Evolutionary conservation across 495 filamentous ascomycete species (phyloP).

Genomic region (Glonium stellatum): DNA sequence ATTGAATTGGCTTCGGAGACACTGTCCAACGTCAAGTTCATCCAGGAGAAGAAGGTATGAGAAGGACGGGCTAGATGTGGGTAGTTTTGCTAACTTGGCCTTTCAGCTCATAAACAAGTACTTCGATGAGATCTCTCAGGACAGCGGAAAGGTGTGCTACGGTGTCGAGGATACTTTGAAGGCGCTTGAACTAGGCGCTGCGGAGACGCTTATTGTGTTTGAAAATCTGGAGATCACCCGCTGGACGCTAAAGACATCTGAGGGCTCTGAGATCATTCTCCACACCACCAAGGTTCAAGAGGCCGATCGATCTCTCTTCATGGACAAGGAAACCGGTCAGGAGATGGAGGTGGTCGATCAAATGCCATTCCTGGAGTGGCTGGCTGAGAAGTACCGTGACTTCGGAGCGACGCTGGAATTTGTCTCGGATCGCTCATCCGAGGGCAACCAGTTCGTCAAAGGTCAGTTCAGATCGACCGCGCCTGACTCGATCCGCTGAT

Average conservation of each 20-base stretch:
- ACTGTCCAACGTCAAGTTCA: constrained; percentile 98
- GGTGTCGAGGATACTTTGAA: constrained; percentile 96
- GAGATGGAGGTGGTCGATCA: constrained; percentile 91
- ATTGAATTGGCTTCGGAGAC: constrained; percentile 94
- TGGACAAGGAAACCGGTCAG: constrained; percentile 87
- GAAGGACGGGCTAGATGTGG: not conserved
- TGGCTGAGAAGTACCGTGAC: constrained; percentile 94
- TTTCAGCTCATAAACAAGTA: constrained; percentile 78
- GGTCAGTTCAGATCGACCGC: constrained; percentile 28
- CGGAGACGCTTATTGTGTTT: constrained; percentile 92
- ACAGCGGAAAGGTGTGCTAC: constrained; percentile 93
- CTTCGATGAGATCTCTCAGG: constrained; percentile 97
- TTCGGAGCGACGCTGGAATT: constrained; percentile 97
- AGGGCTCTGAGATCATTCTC: constrained; percentile 62
- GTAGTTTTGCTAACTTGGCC: not conserved
- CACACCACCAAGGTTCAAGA: constrained; percentile 89
- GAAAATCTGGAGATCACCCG: constrained; percentile 93
- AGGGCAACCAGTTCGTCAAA: constrained; percentile 99
- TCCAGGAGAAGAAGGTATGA: constrained; percentile 85
- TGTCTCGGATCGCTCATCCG: constrained; percentile 90
- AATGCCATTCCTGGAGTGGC: constrained; percentile 93
- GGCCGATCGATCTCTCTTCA: constrained; percentile 68
- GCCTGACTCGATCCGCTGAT: not conserved
- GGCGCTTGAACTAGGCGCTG: constrained; percentile 91
- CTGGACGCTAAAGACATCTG: constrained; percentile 75